Base-by-base conservation (phyloP, 1,139 yeast species). In the Suhomyces maxii region DNA sequence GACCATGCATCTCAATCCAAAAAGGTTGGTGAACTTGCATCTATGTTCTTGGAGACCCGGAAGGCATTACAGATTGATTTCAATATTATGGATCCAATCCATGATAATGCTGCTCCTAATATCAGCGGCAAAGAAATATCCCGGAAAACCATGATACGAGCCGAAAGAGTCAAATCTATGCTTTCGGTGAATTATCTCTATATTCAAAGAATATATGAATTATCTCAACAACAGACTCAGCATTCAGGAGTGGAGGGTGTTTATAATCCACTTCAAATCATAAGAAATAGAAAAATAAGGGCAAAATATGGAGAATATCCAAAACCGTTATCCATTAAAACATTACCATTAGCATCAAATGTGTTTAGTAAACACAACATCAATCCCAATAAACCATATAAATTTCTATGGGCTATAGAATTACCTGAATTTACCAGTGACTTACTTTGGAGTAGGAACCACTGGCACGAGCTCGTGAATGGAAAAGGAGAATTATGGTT, bases 211-310 rank as follows among this genome's bases (percentile, higher is more conserved):
- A 58, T 65, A 1, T 69, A 69, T 49, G 64, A 57, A 26, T 23
- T 46, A 11, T 48, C 42, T 36, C 36, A 42, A 11, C 43, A 39
- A 12, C 52, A 47, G 12, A 50, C 35, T 9, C 65, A 60, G 23
- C 76, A 73, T 48, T 73, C 73, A 0, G 74, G 80, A 0, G 78
- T 85, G 2, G 89, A 84, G 50, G 88, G 86, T 0, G 78, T 80
- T 3, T 89, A 85, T 65, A 89, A 89, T 59, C 97, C 97, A 1
- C 68, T 89, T 39, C 96, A 88, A 60, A 77, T 84, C 14, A 80
- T 89, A 34, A 69, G 97, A 50, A 86, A 89, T 62, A 71, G 97
- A 46, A 72, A 74, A 48, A 61, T 84, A 9, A 62, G 76, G 53
- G 74, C 76, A 52, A 78, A 76, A 53, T 68, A 76, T 54, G 44